These are phyloP conservation scores for Pythium rhizo-oryzae DNA, from an alignment of 352 stramenopile genomes.

Conservation along the genomic window DNA sequence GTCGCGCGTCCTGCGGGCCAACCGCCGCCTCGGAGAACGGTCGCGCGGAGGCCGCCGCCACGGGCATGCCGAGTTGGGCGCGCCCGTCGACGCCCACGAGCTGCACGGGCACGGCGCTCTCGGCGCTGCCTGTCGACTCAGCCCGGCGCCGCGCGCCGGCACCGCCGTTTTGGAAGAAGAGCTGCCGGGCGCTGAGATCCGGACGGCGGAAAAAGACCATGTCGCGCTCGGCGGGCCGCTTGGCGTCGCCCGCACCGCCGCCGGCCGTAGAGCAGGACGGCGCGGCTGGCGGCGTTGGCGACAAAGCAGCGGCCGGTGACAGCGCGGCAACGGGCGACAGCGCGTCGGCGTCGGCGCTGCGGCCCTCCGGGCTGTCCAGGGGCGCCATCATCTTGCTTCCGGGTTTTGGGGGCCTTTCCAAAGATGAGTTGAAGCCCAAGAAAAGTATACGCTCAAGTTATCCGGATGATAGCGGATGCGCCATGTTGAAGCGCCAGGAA, in stretches of 20 bases:
- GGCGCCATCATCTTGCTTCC: conserved; percentile 40
- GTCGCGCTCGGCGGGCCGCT: conserved; percentile 6
- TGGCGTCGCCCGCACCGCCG: neutral
- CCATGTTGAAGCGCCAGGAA: too few relatives aligned
- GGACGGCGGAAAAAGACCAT: conserved; percentile 28
- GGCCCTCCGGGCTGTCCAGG: conserved; percentile 30
- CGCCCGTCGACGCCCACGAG: conserved; percentile 49
- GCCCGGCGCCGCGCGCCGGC: conserved; percentile 12
- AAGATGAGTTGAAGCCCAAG: conserved; percentile 4
- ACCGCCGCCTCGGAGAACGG: conserved; percentile 19
- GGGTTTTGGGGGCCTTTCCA: neutral
- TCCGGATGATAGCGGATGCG: conserved; percentile 7
- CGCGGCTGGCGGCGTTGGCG: neutral
- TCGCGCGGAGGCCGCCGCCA: neutral
- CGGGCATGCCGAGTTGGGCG: conserved; percentile 45
- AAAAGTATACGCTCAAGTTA: conserved; percentile 6
- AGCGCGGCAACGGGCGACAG: neutral
- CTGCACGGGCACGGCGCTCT: conserved; percentile 41
- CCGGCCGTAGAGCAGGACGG: neutral
- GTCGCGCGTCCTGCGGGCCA: neutral
- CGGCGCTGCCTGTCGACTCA: neutral
- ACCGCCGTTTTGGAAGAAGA: conserved; percentile 43
- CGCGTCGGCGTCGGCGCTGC: neutral
- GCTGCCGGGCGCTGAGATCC: conserved; percentile 43
- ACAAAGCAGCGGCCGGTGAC: neutral